Percentiles rank a stretch among this genome's conserved stretches.
Conservation (phyloP, 164 flowering plant species). For the Platanus orientalis region DNA sequence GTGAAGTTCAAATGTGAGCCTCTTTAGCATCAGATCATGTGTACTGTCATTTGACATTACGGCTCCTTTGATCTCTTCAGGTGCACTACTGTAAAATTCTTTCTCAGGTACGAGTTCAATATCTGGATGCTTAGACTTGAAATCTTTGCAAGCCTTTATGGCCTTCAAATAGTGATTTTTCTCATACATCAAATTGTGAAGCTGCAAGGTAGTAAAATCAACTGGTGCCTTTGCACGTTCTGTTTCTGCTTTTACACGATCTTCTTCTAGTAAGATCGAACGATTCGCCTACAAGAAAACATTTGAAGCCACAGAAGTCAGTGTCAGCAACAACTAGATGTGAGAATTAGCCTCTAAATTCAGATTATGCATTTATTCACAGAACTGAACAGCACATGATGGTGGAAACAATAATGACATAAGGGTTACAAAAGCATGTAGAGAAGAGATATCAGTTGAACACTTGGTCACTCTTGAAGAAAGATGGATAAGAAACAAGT, state of each 20-base stretch:
- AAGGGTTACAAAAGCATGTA: too few species aligned
- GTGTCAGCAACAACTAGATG: neutral
- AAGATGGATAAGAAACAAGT: too few species aligned
- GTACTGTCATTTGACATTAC: conserved; percentile 45
- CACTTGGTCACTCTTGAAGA: too few species aligned
- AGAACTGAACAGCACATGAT: neutral
- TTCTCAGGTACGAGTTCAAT: conserved; percentile 89
- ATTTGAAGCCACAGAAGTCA: neutral
- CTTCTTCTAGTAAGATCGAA: conserved; percentile 81
- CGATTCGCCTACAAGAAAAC: conserved; percentile 58
- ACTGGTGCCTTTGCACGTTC: conserved; percentile 93
- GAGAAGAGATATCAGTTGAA: too few species aligned
- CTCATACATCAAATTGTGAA: conserved; percentile 95
- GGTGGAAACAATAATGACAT: neutral
- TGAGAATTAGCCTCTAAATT: neutral
- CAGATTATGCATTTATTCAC: neutral
- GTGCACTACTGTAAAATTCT: conserved; percentile 71
- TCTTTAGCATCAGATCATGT: conserved; percentile 80
- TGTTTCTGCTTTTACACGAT: conserved; percentile 74
- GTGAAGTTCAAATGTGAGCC: conserved; percentile 82
- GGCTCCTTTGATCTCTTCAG: conserved; percentile 59
- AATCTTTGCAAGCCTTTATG: conserved; percentile 92
- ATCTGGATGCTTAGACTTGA: conserved; percentile 88
- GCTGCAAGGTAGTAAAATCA: conserved; percentile 88
- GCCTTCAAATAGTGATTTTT: conserved; percentile 92